A percentile compares a stretch with the other conserved stretches of the same genome.
These are phyloP conservation scores for Tylopilus intermedius DNA, from an alignment of 768 basidiomycete species.

Conservation along the genomic window DNA sequence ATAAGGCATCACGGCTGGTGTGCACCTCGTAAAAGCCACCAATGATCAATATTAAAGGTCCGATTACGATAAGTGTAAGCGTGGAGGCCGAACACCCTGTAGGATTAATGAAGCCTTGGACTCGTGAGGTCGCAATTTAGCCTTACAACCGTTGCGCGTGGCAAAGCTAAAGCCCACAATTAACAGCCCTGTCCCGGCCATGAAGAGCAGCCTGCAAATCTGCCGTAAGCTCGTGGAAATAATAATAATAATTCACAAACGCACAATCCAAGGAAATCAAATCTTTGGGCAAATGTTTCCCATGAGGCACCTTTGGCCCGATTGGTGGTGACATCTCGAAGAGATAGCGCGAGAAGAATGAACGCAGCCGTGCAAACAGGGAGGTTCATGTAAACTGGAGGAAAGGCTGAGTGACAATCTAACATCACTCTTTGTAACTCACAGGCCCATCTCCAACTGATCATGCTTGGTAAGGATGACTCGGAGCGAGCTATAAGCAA, in stretches of 20 bases:
- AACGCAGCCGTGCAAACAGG: slow-evolving; percentile 64
- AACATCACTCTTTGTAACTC: slow-evolving; percentile 31
- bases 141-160: slow-evolving; percentile 62
- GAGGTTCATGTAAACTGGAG: slow-evolving; percentile 75
- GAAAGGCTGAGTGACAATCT: slow-evolving; percentile 16
- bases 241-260: slow-evolving; percentile 28
- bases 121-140: background rate
- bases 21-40: slow-evolving; percentile 66
- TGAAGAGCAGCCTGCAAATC: slow-evolving; percentile 58
- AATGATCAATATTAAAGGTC: slow-evolving; percentile 47
- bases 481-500: slow-evolving; percentile 24
- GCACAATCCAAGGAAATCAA: slow-evolving; percentile 79
- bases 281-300: slow-evolving; percentile 46
- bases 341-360: slow-evolving; percentile 52
- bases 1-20: slow-evolving; percentile 66
- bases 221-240: slow-evolving; percentile 18
- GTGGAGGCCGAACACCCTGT: slow-evolving; percentile 64
- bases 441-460: slow-evolving; percentile 87
- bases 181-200: slow-evolving; percentile 67
- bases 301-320: slow-evolving; percentile 50
- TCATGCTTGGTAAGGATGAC: slow-evolving; percentile 10
- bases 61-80: slow-evolving; percentile 53
- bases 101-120: slow-evolving; percentile 14
- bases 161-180: slow-evolving; percentile 80
- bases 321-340: slow-evolving; percentile 51